Evolutionary conservation across 805 yeast genomes (phyloP).

Genomic region (Lachancea sp.): DNA sequence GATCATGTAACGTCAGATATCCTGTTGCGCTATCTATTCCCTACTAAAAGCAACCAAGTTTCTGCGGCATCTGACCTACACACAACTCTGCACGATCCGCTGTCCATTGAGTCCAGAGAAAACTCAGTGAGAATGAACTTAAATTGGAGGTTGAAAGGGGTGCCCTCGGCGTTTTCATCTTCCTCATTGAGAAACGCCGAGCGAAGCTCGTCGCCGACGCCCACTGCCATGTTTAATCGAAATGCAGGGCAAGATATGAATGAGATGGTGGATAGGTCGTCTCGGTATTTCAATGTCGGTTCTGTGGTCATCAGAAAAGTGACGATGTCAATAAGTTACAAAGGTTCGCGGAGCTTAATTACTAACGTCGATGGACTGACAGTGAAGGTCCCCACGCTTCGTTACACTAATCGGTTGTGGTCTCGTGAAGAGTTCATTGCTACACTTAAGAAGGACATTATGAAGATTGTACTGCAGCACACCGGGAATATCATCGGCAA

Average conservation of each 20-base stretch:
- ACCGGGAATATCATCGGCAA: conserved; percentile 57
- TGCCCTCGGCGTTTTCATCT: background rate
- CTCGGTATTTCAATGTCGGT: conserved; percentile 58
- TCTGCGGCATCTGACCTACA: background rate
- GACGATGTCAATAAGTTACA: conserved; percentile 58
- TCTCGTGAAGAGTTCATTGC: conserved; percentile 49
- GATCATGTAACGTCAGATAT: conserved; percentile 49
- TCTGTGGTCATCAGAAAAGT: conserved; percentile 44
- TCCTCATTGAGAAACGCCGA: background rate
- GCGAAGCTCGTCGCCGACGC: background rate
- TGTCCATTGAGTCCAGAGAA: background rate
- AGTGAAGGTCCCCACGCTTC: conserved; percentile 45
- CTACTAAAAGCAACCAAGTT: conserved; percentile 19
- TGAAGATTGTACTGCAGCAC: conserved; percentile 49
- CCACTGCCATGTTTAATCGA: background rate
- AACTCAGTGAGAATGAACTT: background rate
- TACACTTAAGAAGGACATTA: conserved; percentile 49
- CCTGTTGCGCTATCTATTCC: conserved; percentile 44
- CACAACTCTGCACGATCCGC: background rate
- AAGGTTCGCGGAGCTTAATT: conserved; percentile 51
- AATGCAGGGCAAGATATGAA: conserved; percentile 32
- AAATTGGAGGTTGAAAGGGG: background rate
- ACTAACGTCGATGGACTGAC: conserved; percentile 53
- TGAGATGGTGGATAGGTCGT: conserved; percentile 69
- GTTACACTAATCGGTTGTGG: conserved; percentile 48